A percentile compares a stretch with the other conserved stretches of the same genome.
These are phyloP conservation scores for Emergomyces orientalis DNA, from an alignment of 2,329 filamentous ascomycete species.

Conservation along the genomic window DNA sequence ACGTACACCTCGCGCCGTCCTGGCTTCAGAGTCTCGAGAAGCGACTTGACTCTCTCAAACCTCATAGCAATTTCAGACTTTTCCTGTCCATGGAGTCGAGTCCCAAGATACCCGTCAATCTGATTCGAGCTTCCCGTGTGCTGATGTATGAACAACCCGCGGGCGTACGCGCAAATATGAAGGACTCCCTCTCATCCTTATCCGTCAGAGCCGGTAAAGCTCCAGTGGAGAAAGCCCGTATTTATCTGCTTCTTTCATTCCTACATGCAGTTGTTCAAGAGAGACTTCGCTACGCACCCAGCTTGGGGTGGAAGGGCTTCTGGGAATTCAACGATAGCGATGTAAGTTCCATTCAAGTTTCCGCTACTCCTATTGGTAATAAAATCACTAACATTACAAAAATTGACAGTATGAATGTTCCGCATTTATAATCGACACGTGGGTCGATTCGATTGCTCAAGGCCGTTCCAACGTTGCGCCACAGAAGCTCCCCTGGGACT, in stretches of 20 bases:
- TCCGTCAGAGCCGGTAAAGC: conserved; percentile 66
- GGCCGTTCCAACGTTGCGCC: conserved; percentile 89
- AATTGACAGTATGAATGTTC: conserved; percentile 79
- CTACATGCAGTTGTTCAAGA: conserved; percentile 94
- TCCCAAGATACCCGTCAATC: conserved; percentile 90
- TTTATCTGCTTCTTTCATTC: conserved; percentile 89
- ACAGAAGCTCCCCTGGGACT: conserved; percentile 90
- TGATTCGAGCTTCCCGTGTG: conserved; percentile 84
- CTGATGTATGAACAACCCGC: conserved; percentile 98
- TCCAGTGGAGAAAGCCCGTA: conserved; percentile 79
- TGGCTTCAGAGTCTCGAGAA: conserved; percentile 98
- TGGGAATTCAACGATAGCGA: conserved; percentile 99
- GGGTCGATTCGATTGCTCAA: conserved; percentile 74
- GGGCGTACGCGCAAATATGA: conserved; percentile 95
- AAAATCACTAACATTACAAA: conserved; percentile 17
- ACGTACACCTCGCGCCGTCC: conserved; percentile 88
- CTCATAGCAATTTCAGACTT: conserved; percentile 82
- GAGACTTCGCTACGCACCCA: conserved; percentile 84
- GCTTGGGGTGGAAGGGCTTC: conserved; percentile 93
- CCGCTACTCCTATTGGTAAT: background rate
- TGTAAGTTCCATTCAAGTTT: conserved; percentile 49
- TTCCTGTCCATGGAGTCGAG: conserved; percentile 98
- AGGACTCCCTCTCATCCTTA: conserved; percentile 82
- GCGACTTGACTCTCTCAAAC: conserved; percentile 88
- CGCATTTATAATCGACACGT: conserved; percentile 88